Evolutionary conservation across 148 eudicot genomes (phyloP).

Genomic region (Dianthus caryophyllus): DNA sequence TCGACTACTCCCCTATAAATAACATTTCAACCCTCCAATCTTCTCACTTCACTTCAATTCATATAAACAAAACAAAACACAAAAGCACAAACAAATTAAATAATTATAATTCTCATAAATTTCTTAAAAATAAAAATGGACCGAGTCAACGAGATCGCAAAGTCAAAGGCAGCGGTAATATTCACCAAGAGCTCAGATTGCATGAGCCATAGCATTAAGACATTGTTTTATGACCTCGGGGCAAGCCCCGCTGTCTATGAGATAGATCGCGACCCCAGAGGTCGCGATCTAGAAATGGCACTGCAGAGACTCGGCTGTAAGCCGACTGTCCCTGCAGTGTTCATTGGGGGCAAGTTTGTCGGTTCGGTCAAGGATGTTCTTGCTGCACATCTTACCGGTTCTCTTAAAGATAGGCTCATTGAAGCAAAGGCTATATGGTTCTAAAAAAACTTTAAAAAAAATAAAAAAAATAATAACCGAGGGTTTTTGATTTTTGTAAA

Average conservation of each 20-base stretch:
- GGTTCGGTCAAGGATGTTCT: conserved; percentile 31
- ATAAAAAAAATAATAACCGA: not conserved
- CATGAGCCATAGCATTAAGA: conserved; percentile 34
- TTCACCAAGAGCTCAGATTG: conserved; percentile 34
- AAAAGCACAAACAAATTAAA: not conserved
- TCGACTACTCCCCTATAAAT: conserved; percentile 32
- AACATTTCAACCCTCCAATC: not conserved
- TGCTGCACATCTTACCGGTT: conserved; percentile 29
- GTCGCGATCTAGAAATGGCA: conserved; percentile 28
- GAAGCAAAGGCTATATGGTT: conserved; percentile 39
- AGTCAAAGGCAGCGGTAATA: conserved; percentile 31
- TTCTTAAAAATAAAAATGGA: conserved; percentile 25
- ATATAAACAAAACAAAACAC: too few species aligned
- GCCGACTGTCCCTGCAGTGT: conserved; percentile 29
- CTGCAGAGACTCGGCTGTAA: conserved; percentile 30
- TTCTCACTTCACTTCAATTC: not conserved
- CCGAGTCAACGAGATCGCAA: conserved; percentile 30
- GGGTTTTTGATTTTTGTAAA: conserved; percentile 10
- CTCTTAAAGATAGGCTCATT: conserved; percentile 32
- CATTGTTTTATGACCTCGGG: conserved; percentile 31
- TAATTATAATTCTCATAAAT: not conserved
- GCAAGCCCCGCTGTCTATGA: conserved; percentile 34
- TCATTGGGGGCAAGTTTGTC: conserved; percentile 30
- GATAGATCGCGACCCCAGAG: conserved; percentile 30
- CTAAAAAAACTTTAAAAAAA: not conserved